Conservation (phyloP, 192 early-diverging fungal genomes). For the Umbelopsis isabellina region DNA sequence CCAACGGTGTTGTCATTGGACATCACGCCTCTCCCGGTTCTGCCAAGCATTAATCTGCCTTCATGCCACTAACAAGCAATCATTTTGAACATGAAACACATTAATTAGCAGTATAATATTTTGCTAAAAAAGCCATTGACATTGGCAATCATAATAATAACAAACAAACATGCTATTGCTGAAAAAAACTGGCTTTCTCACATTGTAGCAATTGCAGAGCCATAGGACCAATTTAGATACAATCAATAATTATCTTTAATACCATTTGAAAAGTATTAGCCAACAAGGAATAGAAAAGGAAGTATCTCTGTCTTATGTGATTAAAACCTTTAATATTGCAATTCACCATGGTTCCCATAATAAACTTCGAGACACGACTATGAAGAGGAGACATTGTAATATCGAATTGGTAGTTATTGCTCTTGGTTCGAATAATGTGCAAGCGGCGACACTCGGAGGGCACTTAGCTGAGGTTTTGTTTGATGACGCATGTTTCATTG, state of each 20-base stretch:
- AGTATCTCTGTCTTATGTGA: no score
- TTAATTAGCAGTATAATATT: background rate
- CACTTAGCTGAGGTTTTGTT: background rate
- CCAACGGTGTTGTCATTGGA: conserved; percentile 7
- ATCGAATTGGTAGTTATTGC: background rate
- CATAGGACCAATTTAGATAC: no score
- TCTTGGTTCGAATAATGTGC: background rate
- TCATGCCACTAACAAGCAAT: background rate
- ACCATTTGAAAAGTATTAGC: background rate
- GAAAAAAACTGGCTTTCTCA: no score
- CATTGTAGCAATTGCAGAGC: no score
- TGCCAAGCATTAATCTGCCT: background rate
- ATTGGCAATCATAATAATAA: no score
- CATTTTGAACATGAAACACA: background rate
- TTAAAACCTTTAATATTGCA: no score
- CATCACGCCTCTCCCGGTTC: conserved; percentile 11
- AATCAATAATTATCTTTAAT: no score
- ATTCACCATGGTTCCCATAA: no score
- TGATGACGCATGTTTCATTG: conserved; percentile 15
- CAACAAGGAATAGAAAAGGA: background rate
- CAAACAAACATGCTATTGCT: no score
- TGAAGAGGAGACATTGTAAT: background rate
- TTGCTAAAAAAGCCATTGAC: no score
- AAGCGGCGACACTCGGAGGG: background rate
- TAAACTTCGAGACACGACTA: no score